phyloP scores from a whole-genome alignment of 176 grass and related monocot genomes.

The Phoenix dactylifera region DNA sequence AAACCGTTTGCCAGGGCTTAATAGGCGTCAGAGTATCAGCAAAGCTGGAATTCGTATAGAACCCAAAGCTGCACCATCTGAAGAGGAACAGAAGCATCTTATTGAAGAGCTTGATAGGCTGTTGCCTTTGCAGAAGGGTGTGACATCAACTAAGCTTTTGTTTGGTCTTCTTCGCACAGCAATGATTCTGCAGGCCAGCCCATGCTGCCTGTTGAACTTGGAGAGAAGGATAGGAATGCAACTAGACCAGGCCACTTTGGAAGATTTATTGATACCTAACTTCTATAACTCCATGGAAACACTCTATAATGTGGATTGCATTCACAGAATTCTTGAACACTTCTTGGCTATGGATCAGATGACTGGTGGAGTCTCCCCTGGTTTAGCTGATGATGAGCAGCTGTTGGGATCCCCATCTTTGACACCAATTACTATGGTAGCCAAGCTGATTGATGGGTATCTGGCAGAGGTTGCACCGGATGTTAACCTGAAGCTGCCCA shows the following conservation, averaged over 20 bases:
- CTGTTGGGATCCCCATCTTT: constrained; percentile 54
- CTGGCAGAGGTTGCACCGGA: constrained; percentile 91
- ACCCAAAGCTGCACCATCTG: constrained; percentile 28
- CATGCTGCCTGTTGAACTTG: constrained; percentile 57
- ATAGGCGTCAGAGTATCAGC: constrained; percentile 56
- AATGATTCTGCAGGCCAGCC: constrained; percentile 59
- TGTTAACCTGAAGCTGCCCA: constrained; percentile 49
- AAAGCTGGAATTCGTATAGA: constrained; percentile 39
- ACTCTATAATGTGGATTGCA: constrained; percentile 69
- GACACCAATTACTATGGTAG: constrained; percentile 40
- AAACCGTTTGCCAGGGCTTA: constrained; percentile 63
- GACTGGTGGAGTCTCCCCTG: constrained; percentile 46
- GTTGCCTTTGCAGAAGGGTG: constrained; percentile 61
- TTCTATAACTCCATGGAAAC: constrained; percentile 51
- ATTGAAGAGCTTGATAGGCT: constrained; percentile 81
- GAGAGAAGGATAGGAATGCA: constrained; percentile 82
- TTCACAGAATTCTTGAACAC: constrained; percentile 62
- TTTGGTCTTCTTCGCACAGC: constrained; percentile 71
- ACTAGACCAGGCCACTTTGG: constrained; percentile 72
- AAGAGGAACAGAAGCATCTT: constrained; percentile 79
- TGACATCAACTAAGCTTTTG: constrained; percentile 59
- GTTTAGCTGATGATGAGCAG: constrained; percentile 40
- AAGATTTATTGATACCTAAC: constrained; percentile 77
- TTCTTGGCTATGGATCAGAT: constrained; percentile 71
- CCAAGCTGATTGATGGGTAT: constrained; percentile 72